These are phyloP conservation scores for Penicilliopsis zonata DNA, from an alignment of 495 filamentous ascomycete genomes.

Conservation along the genomic window DNA sequence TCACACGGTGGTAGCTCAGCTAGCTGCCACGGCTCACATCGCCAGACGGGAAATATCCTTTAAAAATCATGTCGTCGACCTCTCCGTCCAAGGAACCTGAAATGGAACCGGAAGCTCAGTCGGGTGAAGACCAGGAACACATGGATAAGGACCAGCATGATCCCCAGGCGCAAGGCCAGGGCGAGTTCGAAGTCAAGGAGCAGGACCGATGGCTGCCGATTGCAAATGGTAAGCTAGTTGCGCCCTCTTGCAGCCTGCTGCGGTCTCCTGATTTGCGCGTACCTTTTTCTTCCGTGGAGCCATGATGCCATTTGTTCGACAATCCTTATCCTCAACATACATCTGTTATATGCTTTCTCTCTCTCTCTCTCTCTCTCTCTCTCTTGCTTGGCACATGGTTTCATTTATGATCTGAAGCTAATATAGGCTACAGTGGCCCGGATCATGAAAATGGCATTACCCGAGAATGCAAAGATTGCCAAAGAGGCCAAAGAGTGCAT, in stretches of 20 bases:
- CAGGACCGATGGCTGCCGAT: constrained; percentile 99
- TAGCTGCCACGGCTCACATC: constrained; percentile 11
- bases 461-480: constrained; percentile 97
- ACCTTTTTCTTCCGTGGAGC: no score
- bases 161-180: constrained; percentile 45
- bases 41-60: constrained; percentile 21
- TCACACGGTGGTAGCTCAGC: constrained; percentile 14
- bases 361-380: no score
- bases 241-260: constrained; percentile 39
- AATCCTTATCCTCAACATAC: no score
- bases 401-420: no score
- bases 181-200: constrained; percentile 99
- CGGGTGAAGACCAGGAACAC: constrained; percentile 72
- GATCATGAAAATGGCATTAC: constrained; percentile 95
- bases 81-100: constrained; percentile 75
- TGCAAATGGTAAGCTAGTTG: constrained; percentile 98
- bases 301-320: no score
- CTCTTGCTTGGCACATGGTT: no score
- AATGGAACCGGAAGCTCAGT: constrained; percentile 84
- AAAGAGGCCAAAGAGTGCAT: constrained; percentile 99
- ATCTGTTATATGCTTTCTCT: no score
- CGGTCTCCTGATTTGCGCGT: constrained; percentile 46
- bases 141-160: constrained; percentile 61
- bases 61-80: constrained; percentile 88
- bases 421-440: constrained; percentile 78